Conservation (phyloP, 1,139 yeast species). For the Eremothecium cymbalariae region DNA sequence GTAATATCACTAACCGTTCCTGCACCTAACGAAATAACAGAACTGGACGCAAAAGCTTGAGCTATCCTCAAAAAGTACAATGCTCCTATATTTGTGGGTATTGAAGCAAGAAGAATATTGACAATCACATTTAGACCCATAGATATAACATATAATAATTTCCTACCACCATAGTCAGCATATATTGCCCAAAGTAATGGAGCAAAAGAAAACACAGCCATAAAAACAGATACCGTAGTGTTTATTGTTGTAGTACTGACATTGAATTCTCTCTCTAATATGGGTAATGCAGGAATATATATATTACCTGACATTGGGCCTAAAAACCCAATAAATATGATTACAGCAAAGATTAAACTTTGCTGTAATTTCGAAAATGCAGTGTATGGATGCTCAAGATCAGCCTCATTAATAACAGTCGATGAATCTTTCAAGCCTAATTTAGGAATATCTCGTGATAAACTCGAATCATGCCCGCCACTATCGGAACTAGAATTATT, state of each 20-base stretch:
- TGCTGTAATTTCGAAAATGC: conserved; percentile 21
- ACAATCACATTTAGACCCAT: conserved; percentile 39
- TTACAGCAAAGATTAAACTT: conserved; percentile 20
- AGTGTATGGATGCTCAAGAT: conserved; percentile 17
- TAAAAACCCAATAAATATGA: conserved; percentile 39
- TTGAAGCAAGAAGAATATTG: conserved; percentile 41
- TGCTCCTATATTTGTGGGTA: conserved; percentile 42
- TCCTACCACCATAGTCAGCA: conserved; percentile 54
- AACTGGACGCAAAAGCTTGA: conserved; percentile 51
- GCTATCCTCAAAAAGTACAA: conserved; percentile 38
- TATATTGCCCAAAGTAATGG: conserved; percentile 50
- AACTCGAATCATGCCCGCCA: no score
- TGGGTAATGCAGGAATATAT: conserved; percentile 49
- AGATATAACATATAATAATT: conserved; percentile 42
- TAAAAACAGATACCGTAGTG: conserved; percentile 53
- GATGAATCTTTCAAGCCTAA: no score
- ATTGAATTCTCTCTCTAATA: conserved; percentile 37
- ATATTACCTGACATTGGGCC: conserved; percentile 57
- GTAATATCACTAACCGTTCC: conserved; percentile 48
- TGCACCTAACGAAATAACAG: conserved; percentile 48
- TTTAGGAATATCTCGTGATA: no score
- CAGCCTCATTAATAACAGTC: not conserved
- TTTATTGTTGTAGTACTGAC: conserved; percentile 42
- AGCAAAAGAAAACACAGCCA: conserved; percentile 48
- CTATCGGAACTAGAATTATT: no score